Evolutionary conservation across 768 basidiomycete species (phyloP), one percentile per base, ranked within the genome.

Genomic region (Gloeostereum incarnatum): DNA sequence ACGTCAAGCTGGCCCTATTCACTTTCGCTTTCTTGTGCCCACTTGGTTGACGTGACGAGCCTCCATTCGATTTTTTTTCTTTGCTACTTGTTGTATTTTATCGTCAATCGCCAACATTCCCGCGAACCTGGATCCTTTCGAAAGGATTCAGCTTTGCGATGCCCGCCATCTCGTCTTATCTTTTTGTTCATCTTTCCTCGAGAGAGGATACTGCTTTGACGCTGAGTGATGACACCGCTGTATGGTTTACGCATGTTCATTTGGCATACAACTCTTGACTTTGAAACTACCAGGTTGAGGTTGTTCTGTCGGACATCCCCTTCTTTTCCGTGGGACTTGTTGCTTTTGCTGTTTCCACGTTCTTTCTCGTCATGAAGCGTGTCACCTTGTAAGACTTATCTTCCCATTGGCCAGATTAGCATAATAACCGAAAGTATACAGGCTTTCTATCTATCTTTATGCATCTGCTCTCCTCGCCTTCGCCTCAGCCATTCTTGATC

Each of bases 251-350:
- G 6, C 14, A 40, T 18, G 17, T 24, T 29, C n/a, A 10, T 22
- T n/a, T 38, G 10, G 34, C 14, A 23, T 32, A 2, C 23, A 23
- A n/a, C n/a, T n/a, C n/a, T 24, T 8, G 22, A 43, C 20, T 38
- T 35, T 10, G 31, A 21, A 6, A 34, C 40, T 21, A 46, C 14
- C 37, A 82, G 78, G 57, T 81, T 29, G 69, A 73, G 41, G 57
- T 63, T 45, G 51, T 83, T 29, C 61, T 85, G 31, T 60, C 71
- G 13, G 78, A 81, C 44, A 74, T 85, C 38, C 83, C 83, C 16
- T 63, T 81, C 44, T 72, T 81, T 49, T 71, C 69, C 45, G 68
- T 76, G 29, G 83, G 81, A 23, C 60, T 82, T n/a, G 58, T 81
- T 51, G 69, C 69, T 17, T 72, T 84, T 38, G 78, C 71, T 10